Conservation (phyloP, 768 basidiomycete species). For the Dentipellis fragilis region DNA sequence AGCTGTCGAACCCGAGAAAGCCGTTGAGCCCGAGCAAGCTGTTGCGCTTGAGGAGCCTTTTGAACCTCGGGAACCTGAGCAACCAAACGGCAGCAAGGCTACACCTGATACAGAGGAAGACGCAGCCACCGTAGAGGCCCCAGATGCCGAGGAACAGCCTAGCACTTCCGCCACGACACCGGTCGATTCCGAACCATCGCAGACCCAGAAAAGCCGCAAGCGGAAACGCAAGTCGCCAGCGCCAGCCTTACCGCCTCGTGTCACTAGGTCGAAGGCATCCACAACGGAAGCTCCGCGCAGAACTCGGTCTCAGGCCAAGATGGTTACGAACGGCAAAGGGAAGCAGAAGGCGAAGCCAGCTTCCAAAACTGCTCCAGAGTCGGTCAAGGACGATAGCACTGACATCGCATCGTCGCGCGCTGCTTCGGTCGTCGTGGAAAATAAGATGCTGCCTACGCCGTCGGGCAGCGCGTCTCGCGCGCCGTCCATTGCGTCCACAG, state of each 20-base stretch:
- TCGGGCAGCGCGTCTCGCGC: slow-evolving; percentile 24
- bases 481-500: slow-evolving; percentile 37
- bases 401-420: slow-evolving; percentile 3
- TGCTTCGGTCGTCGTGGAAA: too few relatives aligned
- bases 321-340: slow-evolving; percentile 13
- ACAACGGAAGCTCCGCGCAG: background rate
- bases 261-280: slow-evolving; percentile 16
- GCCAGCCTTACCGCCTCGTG: slow-evolving; percentile 6
- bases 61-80: background rate
- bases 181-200: background rate
- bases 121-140: too few relatives aligned
- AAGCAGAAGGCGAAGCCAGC: background rate
- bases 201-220: slow-evolving; percentile 9
- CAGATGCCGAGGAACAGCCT: background rate
- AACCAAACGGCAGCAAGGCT: too few relatives aligned
- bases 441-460: slow-evolving; percentile 20
- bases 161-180: background rate
- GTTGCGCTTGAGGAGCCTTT: background rate
- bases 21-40: background rate
- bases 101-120: too few relatives aligned
- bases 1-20: background rate
- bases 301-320: slow-evolving; percentile 14
- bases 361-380: slow-evolving; percentile 3
- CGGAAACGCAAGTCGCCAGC: slow-evolving; percentile 17
- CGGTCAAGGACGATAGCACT: slow-evolving; percentile 15